These are phyloP conservation scores for Lentinula boryana DNA, from an alignment of 768 basidiomycete species.

Conservation along the genomic window DNA sequence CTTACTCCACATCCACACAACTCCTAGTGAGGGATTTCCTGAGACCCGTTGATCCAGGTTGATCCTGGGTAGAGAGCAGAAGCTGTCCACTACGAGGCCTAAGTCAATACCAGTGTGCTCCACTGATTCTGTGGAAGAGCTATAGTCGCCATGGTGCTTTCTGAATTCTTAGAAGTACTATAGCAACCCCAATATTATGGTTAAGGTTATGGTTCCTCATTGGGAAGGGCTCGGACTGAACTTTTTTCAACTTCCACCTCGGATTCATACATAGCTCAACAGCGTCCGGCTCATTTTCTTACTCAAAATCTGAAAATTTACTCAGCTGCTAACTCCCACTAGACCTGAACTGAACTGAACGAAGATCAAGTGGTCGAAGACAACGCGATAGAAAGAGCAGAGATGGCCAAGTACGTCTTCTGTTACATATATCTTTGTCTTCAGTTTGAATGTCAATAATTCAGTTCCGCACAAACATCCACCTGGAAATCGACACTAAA, in stretches of 20 bases:
- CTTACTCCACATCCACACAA: too few species aligned
- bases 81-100: too few species aligned
- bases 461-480: background rate
- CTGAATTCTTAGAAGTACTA: too few species aligned
- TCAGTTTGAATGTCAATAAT: background rate
- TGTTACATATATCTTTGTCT: background rate
- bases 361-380: background rate
- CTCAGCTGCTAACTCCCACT: background rate
- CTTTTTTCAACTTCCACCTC: background rate
- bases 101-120: too few species aligned
- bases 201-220: background rate
- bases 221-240: background rate
- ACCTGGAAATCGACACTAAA: constrained; percentile 75
- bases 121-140: too few species aligned
- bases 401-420: background rate
- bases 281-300: background rate
- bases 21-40: too few species aligned
- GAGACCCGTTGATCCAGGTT: too few species aligned
- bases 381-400: background rate
- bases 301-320: background rate
- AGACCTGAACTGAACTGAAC: background rate
- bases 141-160: too few species aligned
- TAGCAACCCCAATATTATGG: background rate
- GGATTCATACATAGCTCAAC: background rate
- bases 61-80: too few species aligned